Percentiles rank a stretch among this genome's conserved stretches.
These are phyloP conservation scores for Pythium graminicola DNA, from an alignment of 352 stramenopile genomes.

Conservation along the genomic window DNA sequence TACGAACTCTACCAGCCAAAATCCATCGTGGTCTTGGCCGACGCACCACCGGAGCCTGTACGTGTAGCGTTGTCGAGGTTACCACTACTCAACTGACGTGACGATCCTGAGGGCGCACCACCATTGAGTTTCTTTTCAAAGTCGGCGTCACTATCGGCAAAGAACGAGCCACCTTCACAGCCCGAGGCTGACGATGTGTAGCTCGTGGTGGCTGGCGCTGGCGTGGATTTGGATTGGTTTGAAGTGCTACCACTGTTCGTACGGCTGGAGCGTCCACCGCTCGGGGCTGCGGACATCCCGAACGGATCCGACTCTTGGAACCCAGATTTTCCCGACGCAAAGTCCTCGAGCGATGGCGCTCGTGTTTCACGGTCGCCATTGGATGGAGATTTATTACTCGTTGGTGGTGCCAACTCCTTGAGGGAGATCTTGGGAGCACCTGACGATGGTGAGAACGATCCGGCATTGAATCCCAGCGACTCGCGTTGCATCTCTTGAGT, in stretches of 20 bases:
- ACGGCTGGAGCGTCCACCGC: slow-evolving; percentile 13
- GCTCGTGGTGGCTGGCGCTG: background rate
- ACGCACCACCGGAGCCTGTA: slow-evolving; percentile 8
- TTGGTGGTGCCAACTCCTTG: slow-evolving; percentile 37
- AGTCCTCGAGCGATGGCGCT: slow-evolving; percentile 42
- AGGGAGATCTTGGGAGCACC: slow-evolving; percentile 46
- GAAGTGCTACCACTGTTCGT: slow-evolving; percentile 10
- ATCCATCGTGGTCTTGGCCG: slow-evolving; percentile 18
- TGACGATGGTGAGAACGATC: slow-evolving; percentile 34
- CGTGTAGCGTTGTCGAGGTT: slow-evolving; percentile 7
- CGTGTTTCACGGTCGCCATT: slow-evolving; percentile 11
- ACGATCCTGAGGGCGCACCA: background rate
- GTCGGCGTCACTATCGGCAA: slow-evolving; percentile 21
- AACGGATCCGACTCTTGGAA: slow-evolving; percentile 20
- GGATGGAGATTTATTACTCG: background rate
- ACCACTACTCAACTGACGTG: slow-evolving; percentile 15
- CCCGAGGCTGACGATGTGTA: background rate
- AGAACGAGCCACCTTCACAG: slow-evolving; percentile 17
- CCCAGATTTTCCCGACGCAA: slow-evolving; percentile 32
- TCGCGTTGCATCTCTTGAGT: slow-evolving; percentile 66
- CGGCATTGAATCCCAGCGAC: slow-evolving; percentile 49
- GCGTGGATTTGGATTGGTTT: background rate
- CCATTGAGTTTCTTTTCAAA: slow-evolving; percentile 26
- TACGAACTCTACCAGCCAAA: slow-evolving; percentile 27
- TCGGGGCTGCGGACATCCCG: slow-evolving; percentile 2